Evolutionary conservation across 345 rosid species (phyloP).

Genomic region (Boechera stricta): DNA sequence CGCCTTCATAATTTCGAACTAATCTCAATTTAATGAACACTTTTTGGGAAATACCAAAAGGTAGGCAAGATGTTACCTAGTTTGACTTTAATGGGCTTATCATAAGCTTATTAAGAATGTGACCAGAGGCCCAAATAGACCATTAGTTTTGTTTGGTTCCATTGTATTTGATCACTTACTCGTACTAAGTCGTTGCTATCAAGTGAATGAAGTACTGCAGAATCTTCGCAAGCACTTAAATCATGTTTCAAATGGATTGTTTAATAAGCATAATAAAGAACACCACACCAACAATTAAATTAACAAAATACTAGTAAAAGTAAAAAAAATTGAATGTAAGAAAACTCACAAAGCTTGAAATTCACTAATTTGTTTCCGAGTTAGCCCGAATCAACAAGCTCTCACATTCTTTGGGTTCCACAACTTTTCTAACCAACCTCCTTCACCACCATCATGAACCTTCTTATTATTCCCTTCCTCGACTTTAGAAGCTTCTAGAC

Average conservation of each 20-base stretch:
- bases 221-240: neutral
- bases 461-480: slow-evolving; percentile 42
- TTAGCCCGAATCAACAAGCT: slow-evolving; percentile 39
- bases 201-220: neutral
- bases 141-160: neutral
- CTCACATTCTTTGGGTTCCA: slow-evolving; percentile 57
- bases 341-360: neutral
- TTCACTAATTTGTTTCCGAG: slow-evolving; percentile 1
- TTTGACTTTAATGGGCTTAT: neutral
- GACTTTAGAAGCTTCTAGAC: slow-evolving; percentile 35
- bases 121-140: neutral
- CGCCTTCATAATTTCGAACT: neutral
- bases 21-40: too few species aligned
- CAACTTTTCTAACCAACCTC: slow-evolving; percentile 48
- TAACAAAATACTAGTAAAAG: neutral
- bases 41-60: neutral
- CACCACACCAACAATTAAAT: neutral
- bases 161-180: neutral
- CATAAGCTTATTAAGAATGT: neutral
- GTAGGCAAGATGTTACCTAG: neutral
- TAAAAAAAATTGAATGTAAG: neutral
- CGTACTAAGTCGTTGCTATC: too few species aligned
- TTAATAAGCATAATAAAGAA: neutral
- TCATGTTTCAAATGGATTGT: neutral
- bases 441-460: slow-evolving; percentile 46